Conservation (phyloP, 331 rosid genomes). For the Phaseolus coccineus region DNA sequence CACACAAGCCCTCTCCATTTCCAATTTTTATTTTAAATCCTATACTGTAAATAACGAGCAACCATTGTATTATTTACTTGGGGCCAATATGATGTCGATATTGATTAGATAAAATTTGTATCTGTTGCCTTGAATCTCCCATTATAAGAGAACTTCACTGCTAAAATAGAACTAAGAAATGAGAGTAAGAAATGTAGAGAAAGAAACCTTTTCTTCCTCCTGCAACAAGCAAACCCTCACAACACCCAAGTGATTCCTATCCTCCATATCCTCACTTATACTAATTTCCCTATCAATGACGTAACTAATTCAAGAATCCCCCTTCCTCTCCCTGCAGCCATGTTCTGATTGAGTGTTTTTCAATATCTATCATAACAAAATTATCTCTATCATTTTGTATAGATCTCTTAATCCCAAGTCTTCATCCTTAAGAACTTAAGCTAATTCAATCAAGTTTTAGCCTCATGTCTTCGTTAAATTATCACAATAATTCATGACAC, state of each 20-base stretch:
- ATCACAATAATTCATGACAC: background rate
- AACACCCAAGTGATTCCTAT: background rate
- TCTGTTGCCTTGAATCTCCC: background rate
- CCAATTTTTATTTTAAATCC: background rate
- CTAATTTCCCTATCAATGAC: background rate
- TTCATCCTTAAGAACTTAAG: background rate
- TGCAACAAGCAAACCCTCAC: background rate
- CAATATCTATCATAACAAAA: too few species aligned
- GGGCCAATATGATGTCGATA: background rate
- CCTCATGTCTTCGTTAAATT: background rate
- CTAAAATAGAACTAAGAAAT: background rate
- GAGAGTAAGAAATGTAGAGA: background rate
- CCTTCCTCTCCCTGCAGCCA: background rate
- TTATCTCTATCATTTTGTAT: too few species aligned
- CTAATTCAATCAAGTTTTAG: background rate
- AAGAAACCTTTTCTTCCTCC: background rate
- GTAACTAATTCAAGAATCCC: background rate
- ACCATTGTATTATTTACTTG: background rate
- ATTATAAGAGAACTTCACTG: background rate
- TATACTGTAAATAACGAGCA: background rate
- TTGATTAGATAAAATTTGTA: background rate
- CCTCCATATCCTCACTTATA: background rate
- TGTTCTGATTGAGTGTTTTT: too few species aligned
- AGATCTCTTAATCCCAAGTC: too few species aligned
- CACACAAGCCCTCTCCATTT: too few species aligned